These are phyloP conservation scores for Flammula alnicola DNA, from an alignment of 1,284 basidiomycete genomes.

Conservation along the genomic window DNA sequence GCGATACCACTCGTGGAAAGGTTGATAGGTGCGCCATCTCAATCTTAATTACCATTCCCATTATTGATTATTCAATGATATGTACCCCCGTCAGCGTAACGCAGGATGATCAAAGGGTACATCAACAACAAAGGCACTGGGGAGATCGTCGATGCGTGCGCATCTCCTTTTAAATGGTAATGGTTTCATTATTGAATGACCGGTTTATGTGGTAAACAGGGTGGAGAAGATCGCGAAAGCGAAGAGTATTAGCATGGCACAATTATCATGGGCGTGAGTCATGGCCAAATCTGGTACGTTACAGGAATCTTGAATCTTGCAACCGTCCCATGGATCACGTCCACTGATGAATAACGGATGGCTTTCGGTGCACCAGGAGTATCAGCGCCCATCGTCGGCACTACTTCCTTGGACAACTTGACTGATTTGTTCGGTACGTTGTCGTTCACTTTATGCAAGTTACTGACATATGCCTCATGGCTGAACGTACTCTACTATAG, in stretches of 20 bases:
- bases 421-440: slow-evolving; percentile 51
- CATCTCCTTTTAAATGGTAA: neutral
- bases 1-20: slow-evolving; percentile 37
- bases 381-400: slow-evolving; percentile 61
- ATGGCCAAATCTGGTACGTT: slow-evolving; percentile 41
- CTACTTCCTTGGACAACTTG: slow-evolving; percentile 57
- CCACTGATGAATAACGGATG: neutral
- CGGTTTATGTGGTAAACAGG: slow-evolving; percentile 25
- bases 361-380: no score
- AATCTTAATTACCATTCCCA: neutral
- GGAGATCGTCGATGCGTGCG: slow-evolving; percentile 39
- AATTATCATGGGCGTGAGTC: slow-evolving; percentile 62
- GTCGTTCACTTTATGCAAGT: neutral
- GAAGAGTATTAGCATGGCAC: slow-evolving; percentile 58
- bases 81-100: slow-evolving; percentile 1
- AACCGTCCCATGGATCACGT: neutral
- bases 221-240: slow-evolving; percentile 60
- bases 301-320: slow-evolving; percentile 1
- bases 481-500: slow-evolving; percentile 26
- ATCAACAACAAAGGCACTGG: neutral
- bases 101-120: slow-evolving; percentile 10
- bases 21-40: slow-evolving; percentile 39
- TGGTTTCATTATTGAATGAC: no score
- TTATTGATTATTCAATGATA: neutral
- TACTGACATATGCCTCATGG: neutral